These are phyloP conservation scores for Aspergillus versicolor DNA, from an alignment of 2,329 filamentous ascomycete species.

Conservation along the genomic window DNA sequence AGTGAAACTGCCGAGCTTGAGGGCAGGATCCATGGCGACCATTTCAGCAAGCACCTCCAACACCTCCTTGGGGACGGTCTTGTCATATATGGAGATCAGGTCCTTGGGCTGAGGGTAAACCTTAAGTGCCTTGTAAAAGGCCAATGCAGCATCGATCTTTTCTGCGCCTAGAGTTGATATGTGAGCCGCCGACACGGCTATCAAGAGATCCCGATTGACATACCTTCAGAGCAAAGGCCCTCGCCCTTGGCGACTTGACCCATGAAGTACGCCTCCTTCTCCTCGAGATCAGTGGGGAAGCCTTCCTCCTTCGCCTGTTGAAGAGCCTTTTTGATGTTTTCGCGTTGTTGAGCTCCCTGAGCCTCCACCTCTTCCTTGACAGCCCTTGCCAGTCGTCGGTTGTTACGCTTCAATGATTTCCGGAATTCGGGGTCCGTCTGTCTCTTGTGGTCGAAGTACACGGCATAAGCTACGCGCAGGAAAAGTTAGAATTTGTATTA, in stretches of 20 bases:
- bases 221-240: conserved; percentile 77
- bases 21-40: conserved; percentile 83
- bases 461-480: conserved; percentile 54
- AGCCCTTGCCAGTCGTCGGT: conserved; percentile 46
- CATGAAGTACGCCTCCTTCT: conserved; percentile 96
- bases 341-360: conserved; percentile 50
- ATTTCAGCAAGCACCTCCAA: conserved; percentile 96
- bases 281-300: conserved; percentile 85
- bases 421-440: conserved; percentile 64
- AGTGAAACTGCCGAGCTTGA: conserved; percentile 59
- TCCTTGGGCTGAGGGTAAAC: conserved; percentile 94
- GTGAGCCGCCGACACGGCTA: conserved; percentile 12
- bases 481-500: conserved; percentile 10
- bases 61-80: conserved; percentile 96
- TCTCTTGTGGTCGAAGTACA: conserved; percentile 67
- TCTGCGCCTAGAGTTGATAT: conserved; percentile 33
- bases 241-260: conserved; percentile 90
- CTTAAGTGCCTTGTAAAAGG: conserved; percentile 98
- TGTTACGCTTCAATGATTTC: conserved; percentile 54
- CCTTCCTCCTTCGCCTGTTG: conserved; percentile 85
- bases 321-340: conserved; percentile 72
- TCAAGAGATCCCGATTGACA: conserved; percentile 30
- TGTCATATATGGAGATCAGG: conserved; percentile 95
- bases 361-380: conserved; percentile 50
- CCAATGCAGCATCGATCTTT: conserved; percentile 77